phyloP scores from a whole-genome alignment of 2,329 filamentous ascomycete species.

The Beauveria scarabaeidicola region DNA sequence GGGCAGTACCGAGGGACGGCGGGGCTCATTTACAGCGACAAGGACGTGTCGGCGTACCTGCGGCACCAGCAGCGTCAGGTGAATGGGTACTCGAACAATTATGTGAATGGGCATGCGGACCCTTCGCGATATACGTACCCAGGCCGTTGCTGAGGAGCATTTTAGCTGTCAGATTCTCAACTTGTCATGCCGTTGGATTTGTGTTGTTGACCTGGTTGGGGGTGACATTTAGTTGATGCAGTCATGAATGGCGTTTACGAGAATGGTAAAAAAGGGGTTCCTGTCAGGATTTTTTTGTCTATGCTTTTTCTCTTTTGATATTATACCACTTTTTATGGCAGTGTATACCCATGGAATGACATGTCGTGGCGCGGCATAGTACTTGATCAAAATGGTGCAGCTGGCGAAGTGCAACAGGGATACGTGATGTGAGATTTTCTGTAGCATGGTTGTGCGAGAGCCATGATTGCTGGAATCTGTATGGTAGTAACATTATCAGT shows the following conservation, averaged over 20 bases:
- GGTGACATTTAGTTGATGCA: background rate
- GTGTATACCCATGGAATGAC: background rate
- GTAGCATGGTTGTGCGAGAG: background rate
- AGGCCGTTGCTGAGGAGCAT: background rate
- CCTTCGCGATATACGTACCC: background rate
- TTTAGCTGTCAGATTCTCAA: background rate
- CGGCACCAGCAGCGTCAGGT: conserved; percentile 5
- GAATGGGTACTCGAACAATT: conserved; percentile 3
- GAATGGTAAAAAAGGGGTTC: background rate
- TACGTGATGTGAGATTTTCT: background rate
- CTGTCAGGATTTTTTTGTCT: background rate
- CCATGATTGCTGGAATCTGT: too few species aligned
- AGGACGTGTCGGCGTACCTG: conserved; percentile 4
- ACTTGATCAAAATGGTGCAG: background rate
- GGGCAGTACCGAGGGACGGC: background rate
- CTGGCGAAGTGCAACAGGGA: background rate
- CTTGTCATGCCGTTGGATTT: background rate
- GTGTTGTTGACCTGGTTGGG: background rate
- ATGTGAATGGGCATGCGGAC: conserved; percentile 1
- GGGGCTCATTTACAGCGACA: background rate
- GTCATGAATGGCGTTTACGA: background rate
- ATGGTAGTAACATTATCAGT: too few species aligned
- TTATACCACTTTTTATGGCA: background rate
- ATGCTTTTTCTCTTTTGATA: background rate
- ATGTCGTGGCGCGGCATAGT: background rate